These are phyloP conservation scores for Citrus maxima DNA, from an alignment of 345 rosid species.

Conservation along the genomic window DNA sequence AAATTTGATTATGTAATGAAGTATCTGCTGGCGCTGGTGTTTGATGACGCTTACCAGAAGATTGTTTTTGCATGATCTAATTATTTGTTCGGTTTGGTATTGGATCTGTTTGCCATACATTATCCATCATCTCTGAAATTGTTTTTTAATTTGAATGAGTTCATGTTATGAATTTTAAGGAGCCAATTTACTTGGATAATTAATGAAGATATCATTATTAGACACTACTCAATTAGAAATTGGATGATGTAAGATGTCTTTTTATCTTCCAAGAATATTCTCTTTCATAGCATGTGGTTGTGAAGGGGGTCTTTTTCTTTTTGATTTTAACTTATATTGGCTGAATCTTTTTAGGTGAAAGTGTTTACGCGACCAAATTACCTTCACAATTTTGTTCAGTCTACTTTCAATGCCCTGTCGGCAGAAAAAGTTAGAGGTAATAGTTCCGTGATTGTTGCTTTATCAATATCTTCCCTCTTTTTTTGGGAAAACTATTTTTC, in stretches of 20 bases:
- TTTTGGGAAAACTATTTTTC: neutral
- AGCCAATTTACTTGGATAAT: neutral
- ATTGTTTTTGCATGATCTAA: neutral
- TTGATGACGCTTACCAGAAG: neutral
- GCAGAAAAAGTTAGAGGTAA: conserved; percentile 79
- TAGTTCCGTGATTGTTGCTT: neutral
- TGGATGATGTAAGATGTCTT: neutral
- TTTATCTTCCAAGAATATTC: neutral
- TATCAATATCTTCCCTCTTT: neutral
- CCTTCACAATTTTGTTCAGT: conserved; percentile 80
- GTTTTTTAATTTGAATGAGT: neutral
- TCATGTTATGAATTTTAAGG: neutral
- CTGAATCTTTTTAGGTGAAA: conserved; percentile 64
- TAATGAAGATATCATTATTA: neutral
- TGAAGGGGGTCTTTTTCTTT: neutral
- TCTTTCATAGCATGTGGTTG: neutral
- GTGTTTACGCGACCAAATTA: conserved; percentile 86
- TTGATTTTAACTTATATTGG: neutral
- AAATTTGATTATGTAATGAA: neutral
- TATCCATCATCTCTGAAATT: neutral
- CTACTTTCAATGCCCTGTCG: conserved; percentile 84
- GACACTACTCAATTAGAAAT: neutral
- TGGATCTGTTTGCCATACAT: neutral
- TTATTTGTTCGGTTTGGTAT: neutral
- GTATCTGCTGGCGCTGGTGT: neutral